Conservation (phyloP, 305 asterid species). For the Fraxinus nigra region DNA sequence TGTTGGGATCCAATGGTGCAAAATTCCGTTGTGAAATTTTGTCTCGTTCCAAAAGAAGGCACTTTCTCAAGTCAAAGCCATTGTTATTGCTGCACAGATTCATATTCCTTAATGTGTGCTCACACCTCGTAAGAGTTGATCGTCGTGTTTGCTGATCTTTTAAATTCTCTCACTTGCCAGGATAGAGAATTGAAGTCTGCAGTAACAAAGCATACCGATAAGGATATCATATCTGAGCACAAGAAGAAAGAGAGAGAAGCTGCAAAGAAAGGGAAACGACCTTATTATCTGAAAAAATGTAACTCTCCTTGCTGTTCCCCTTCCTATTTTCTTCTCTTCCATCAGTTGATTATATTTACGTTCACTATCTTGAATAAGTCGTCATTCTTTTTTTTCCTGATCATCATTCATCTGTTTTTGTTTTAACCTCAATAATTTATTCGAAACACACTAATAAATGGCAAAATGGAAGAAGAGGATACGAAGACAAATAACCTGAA, state of each 20-base stretch:
- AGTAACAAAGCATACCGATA: conserved; percentile 55
- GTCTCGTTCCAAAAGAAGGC: not conserved
- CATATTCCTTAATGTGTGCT: not conserved
- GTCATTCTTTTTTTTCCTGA: not conserved
- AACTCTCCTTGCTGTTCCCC: conserved; percentile 16
- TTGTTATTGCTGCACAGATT: conserved; percentile 2
- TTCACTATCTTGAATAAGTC: not conserved
- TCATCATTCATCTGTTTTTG: not conserved
- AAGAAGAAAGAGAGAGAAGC: conserved; percentile 96
- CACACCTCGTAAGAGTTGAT: not conserved
- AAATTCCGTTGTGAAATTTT: not conserved
- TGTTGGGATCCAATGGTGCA: not conserved
- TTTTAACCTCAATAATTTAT: not conserved
- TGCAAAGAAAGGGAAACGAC: conserved; percentile 88
- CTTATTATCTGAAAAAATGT: conserved; percentile 82
- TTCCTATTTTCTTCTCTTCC: not conserved
- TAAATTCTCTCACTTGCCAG: conserved; percentile 31
- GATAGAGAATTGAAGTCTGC: conserved; percentile 73
- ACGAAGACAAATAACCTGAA: too few relatives aligned
- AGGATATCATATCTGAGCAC: conserved; percentile 71
- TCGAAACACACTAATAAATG: not conserved
- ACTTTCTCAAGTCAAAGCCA: not conserved
- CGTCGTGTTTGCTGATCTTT: not conserved
- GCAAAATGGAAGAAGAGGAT: not conserved
- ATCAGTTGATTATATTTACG: not conserved